These are phyloP conservation scores for Avena eriantha DNA, from an alignment of 176 grass and related monocot genomes.

Conservation along the genomic window DNA sequence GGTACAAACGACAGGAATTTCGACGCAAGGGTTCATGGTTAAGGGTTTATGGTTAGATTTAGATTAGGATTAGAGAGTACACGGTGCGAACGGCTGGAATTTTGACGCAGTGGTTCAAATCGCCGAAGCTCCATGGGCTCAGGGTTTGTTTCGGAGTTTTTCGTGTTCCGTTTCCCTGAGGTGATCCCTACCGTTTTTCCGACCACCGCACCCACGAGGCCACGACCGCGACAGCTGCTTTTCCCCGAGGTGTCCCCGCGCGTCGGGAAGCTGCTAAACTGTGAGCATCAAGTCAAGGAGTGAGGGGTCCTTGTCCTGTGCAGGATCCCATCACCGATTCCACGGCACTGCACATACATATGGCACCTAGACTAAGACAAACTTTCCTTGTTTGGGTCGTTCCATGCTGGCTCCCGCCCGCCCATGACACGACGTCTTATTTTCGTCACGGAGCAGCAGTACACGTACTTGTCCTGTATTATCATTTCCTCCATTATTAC, in stretches of 20 bases:
- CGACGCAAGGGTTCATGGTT: no score
- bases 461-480: neutral
- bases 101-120: no score
- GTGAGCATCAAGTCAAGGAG: neutral
- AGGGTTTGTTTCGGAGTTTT: no score
- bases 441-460: neutral
- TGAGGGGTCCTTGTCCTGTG: conserved; percentile 6
- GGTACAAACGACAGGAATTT: no score
- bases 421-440: neutral
- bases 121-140: no score
- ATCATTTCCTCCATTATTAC: no score
- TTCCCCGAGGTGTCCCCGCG: neutral
- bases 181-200: neutral
- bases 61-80: no score
- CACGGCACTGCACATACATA: neutral
- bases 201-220: neutral
- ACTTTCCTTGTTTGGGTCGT: neutral
- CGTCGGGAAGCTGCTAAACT: no score
- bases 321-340: conserved; percentile 3
- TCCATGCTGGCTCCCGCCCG: neutral
- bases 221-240: neutral
- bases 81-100: no score
- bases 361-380: neutral
- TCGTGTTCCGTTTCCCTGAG: no score
- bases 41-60: no score